Percentiles rank a stretch among this genome's conserved stretches.
Evolutionary conservation across 768 basidiomycete species (phyloP).

Genomic region (Termitomyces sp.): DNA sequence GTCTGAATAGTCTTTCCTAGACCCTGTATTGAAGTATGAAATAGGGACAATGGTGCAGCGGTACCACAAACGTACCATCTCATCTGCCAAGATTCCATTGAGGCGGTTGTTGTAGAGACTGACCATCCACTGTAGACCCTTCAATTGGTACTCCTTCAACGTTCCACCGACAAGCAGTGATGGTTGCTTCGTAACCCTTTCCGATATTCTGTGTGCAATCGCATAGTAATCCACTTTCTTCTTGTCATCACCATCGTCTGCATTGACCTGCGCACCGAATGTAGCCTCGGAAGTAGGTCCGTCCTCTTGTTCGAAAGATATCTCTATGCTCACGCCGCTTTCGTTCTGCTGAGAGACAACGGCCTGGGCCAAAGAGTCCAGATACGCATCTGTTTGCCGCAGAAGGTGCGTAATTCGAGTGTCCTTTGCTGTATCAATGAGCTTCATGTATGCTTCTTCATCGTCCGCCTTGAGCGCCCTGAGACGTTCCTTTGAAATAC

Average conservation of each 20-base stretch:
- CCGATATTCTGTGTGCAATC: slow-evolving; percentile 87
- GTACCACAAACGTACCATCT: slow-evolving; percentile 56
- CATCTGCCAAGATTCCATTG: slow-evolving; percentile 92
- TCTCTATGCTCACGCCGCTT: slow-evolving; percentile 37
- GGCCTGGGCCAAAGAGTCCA: slow-evolving; percentile 92
- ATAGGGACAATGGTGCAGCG: background rate
- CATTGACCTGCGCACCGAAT: slow-evolving; percentile 75
- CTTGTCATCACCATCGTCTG: slow-evolving; percentile 57
- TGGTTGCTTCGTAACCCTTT: slow-evolving; percentile 76
- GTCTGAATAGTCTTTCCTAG: slow-evolving; percentile 94
- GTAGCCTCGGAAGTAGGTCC: slow-evolving; percentile 81
- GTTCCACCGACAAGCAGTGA: slow-evolving; percentile 77
- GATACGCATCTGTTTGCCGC: slow-evolving; percentile 89
- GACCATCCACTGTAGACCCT: slow-evolving; percentile 98
- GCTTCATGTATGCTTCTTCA: slow-evolving; percentile 99
- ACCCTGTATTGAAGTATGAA: slow-evolving; percentile 46
- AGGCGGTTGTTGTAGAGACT: slow-evolving; percentile 94
- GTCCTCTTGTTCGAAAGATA: slow-evolving; percentile 55
- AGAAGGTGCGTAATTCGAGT: slow-evolving; percentile 97
- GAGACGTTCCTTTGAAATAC: slow-evolving; percentile 95
- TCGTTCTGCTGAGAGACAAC: slow-evolving; percentile 91
- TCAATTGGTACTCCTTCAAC: slow-evolving; percentile 91
- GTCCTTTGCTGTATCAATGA: slow-evolving; percentile 98
- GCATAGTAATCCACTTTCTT: slow-evolving; percentile 93
- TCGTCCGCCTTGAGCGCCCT: slow-evolving; percentile 97